Evolutionary conservation across 2,329 filamentous ascomycete species (phyloP), one percentile per base, ranked within the genome.

Genomic region (Penicillium decumbens): DNA sequence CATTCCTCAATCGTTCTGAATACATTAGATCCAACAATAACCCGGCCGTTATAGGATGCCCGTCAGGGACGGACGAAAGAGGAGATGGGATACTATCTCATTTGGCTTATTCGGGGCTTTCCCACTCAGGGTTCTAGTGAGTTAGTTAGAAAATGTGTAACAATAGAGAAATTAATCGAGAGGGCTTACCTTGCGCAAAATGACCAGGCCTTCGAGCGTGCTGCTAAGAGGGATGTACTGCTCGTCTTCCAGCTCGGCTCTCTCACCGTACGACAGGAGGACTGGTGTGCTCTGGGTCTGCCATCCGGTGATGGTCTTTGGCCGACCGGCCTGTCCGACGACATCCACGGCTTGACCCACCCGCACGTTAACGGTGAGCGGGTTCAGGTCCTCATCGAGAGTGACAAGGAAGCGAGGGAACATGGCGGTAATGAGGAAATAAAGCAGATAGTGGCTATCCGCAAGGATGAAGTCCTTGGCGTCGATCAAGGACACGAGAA

Each of bases 221-320:
- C 84, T 93, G 69, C 85, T 95, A 66, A 98, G 75, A 72, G 87
- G 89, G 57, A 97, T 85, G 70, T 97, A 98, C 75, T 98, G 85
- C 75, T 98, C 93, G 65, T 98, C 93, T 72, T 98, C 93, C 43
- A 98, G 77, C 77, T 98, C 93, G 8, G 93, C 93, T 63, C 95
- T 81, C 77, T 98, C 93, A 27, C 95, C 93, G 66, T 95, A 87
- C n/a, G 89, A 86, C 62, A 98, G 77, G 51, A 98, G 77, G 41
- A 98, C 93, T 0, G 93, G 93, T n/a, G 93, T 98, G 76, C 89
- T 96, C 78, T 98, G 93, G 58, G 93, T 98, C 75, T 98, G 93
- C 93, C 93, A 98, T 45, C 93, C 93, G 8, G 93, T 98, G 64
- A 98, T 98, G 2, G 93, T 98, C 85, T 98, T 97, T 60, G 93